phyloP scores from a whole-genome alignment of 2,329 filamentous ascomycete genomes.

The Pseudopyricularia cyperi region DNA sequence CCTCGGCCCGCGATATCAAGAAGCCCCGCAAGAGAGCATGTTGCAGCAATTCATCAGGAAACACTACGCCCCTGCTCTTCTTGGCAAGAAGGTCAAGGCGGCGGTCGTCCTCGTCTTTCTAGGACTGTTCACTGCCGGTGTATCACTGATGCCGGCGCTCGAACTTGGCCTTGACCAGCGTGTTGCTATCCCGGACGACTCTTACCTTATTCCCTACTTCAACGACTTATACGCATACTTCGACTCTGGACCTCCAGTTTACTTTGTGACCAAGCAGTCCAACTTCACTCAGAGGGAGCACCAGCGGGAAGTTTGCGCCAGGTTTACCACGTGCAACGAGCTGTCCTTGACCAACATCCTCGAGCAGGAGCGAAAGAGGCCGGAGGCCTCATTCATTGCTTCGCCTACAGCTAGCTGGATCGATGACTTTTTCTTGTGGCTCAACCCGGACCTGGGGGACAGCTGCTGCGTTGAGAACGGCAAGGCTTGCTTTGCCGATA shows the following conservation, averaged over 20 bases:
- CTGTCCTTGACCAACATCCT: constrained; percentile 79
- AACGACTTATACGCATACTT: constrained; percentile 92
- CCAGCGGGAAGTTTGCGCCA: constrained; percentile 79
- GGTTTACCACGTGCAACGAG: constrained; percentile 78
- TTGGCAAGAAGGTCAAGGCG: constrained; percentile 70
- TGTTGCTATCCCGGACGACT: constrained; percentile 84
- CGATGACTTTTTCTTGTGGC: constrained; percentile 91
- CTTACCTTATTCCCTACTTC: constrained; percentile 92
- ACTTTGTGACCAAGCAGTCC: constrained; percentile 77
- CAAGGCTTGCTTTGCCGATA: constrained; percentile 64
- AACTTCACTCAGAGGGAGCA: constrained; percentile 64
- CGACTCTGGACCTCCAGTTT: constrained; percentile 82
- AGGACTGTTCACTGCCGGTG: constrained; percentile 70
- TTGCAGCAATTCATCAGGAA: constrained; percentile 85
- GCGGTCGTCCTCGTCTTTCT: constrained; percentile 69
- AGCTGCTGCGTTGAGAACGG: constrained; percentile 55
- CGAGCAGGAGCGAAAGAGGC: constrained; percentile 85
- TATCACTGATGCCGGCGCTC: constrained; percentile 75
- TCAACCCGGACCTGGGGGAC: constrained; percentile 60
- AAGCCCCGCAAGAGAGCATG: constrained; percentile 68
- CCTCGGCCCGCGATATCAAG: constrained; percentile 46
- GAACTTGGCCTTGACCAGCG: constrained; percentile 86
- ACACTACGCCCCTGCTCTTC: constrained; percentile 68
- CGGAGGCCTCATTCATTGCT: constrained; percentile 76
- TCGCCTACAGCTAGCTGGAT: constrained; percentile 90